Conservation (phyloP, 1,139 yeast genomes). For the Blastobotrys aristatus region DNA sequence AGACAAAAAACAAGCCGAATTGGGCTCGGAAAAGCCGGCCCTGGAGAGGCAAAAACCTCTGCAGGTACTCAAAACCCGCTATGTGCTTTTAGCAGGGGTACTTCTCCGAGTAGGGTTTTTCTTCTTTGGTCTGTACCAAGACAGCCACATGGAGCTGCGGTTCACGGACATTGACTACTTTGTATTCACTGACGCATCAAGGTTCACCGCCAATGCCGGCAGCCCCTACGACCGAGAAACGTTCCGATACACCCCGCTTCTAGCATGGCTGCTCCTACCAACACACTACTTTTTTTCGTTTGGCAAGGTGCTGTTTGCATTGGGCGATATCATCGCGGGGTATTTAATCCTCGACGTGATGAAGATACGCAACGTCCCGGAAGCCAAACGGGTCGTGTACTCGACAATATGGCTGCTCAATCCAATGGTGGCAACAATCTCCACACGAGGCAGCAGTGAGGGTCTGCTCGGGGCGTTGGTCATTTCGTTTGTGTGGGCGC, state of each 20-base stretch:
- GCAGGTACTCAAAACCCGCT: too few species aligned
- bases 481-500: slow-evolving; percentile 47
- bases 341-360: slow-evolving; percentile 50
- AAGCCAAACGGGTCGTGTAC: slow-evolving; percentile 38
- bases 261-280: slow-evolving; percentile 79
- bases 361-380: slow-evolving; percentile 29
- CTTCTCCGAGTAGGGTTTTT: slow-evolving; percentile 55
- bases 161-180: slow-evolving; percentile 92
- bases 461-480: slow-evolving; percentile 78
- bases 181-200: slow-evolving; percentile 90
- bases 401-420: slow-evolving; percentile 78
- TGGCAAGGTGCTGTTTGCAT: slow-evolving; percentile 73
- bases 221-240: slow-evolving; percentile 87
- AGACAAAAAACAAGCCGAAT: too few species aligned
- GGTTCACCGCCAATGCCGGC: slow-evolving; percentile 53
- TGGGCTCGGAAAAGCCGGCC: too few species aligned
- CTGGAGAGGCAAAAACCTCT: too few species aligned
- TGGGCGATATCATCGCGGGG: slow-evolving; percentile 81
- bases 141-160: slow-evolving; percentile 66
- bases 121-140: slow-evolving; percentile 84
- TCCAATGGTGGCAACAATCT: slow-evolving; percentile 92
- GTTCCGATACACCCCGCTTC: slow-evolving; percentile 84
- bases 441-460: slow-evolving; percentile 92
- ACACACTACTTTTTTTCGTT: slow-evolving; percentile 54
- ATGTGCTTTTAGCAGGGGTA: slow-evolving; percentile 6